Evolutionary conservation across 75 land plant species (phyloP).

Genomic region (Cupressus sempervirens): DNA sequence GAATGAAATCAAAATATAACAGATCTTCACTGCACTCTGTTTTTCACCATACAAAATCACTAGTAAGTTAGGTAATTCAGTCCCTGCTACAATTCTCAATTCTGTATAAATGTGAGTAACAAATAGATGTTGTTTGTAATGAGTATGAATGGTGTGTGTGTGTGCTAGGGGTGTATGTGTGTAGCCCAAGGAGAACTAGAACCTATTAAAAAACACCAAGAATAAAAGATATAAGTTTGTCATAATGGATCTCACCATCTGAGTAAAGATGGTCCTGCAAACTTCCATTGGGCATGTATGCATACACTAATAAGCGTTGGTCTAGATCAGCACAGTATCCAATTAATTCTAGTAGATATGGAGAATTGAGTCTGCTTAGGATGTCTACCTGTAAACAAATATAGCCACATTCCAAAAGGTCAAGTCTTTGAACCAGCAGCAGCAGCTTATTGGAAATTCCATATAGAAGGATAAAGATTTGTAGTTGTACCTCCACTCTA

Average conservation of each 20-base stretch:
- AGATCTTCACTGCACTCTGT: not conserved
- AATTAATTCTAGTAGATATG: conserved; percentile 53
- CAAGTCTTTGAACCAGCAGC: not conserved
- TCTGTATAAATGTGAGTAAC: not conserved
- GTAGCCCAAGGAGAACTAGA: too few species aligned
- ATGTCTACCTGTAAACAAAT: conserved; percentile 50
- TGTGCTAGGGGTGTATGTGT: too few species aligned
- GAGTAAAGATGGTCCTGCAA: conserved; percentile 73
- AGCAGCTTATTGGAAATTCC: not conserved
- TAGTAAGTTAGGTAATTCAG: not conserved
- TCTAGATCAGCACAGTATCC: conserved; percentile 64
- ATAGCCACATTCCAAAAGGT: not conserved
- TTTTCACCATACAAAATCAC: not conserved
- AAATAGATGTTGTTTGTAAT: not conserved
- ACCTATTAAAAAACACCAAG: not conserved
- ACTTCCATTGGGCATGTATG: conserved; percentile 80
- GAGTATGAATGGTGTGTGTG: too few species aligned
- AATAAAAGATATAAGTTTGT: not conserved
- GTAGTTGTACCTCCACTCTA: conserved; percentile 71
- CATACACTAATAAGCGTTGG: conserved; percentile 67
- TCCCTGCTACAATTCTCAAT: not conserved
- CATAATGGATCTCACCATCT: conserved; percentile 14
- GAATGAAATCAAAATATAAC: not conserved
- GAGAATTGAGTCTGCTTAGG: conserved; percentile 54
- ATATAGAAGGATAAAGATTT: not conserved